Evolutionary conservation across 169 alveolate species (phyloP), one percentile per base, ranked within the genome.

Genomic region (Plasmodium relictum): DNA sequence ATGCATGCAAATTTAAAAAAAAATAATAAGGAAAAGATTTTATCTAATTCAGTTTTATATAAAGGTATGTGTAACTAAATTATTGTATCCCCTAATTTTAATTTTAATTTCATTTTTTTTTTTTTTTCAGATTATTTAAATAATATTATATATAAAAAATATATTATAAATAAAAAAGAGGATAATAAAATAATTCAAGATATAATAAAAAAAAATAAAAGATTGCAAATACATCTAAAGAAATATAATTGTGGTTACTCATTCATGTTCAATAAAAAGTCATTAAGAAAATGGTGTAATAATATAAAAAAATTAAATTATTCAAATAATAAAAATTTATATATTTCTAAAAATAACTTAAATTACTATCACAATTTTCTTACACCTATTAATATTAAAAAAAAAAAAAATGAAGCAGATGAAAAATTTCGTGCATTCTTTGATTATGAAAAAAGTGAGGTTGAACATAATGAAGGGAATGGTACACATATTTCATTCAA

Each of bases 91-190:
- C n/a, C n/a, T n/a, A n/a, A n/a, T n/a, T n/a, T n/a, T n/a, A n/a
- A n/a, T 62, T 62, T 62, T 24, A 22, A 4, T 62, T 18, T 26
- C 18, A 10, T 62, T 62, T 9, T 62, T 61, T 26, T 62, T 62
- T 24, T 62, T 24, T 62, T 14, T 12, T 0, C 22, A 22, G 20
- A 50, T 14, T 24, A 62, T 12, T 8, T 20, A 9, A 31, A 22
- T 7, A 31, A 62, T 8, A 24, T 12, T 9, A 62, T 31, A 62
- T 62, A 22, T 10, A 62, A 18, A 12, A 62, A 24, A 31, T 62
- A 62, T 16, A 62, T 8, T 8, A 16, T 7, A 24, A 16, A 10
- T 24, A 26, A 26, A 37, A 26, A 62, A 62, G 18, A 48, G 9
- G 41, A 62, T 31, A 31, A 26, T 24, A 20, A 20, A 62, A 10